Evolutionary conservation across 257 asterid species (phyloP), one percentile per base, ranked within the genome.

Genomic region (Ilex asprella): DNA sequence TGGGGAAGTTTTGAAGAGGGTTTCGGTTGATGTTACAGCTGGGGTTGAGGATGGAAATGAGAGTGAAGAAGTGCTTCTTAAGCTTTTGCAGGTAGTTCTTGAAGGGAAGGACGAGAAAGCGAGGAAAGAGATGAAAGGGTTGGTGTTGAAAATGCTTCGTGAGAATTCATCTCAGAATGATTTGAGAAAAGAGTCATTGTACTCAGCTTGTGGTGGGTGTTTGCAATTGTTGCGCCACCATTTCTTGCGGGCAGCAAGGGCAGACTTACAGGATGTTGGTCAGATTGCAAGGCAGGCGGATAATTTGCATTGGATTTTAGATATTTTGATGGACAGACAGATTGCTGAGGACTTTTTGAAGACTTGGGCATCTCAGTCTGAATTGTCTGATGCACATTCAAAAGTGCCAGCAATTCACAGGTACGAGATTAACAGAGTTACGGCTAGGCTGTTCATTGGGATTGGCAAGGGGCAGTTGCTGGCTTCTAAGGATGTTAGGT

Each of bases 91-190:
- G 14, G 96, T 82, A 16, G 99, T 92, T 68, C 96, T 92, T 39
- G 91, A 92, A 76, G 99, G 99, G 56, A 86, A 92, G 77, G 99
- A 92, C 57, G 99, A 89, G 78, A 92, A 92, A 66, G 97, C 99
- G 9, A 78, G 97, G 76, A 75, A 95, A 61, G 99, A 92, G 65
- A 92, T 92, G 99, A 92, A 92, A 74, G 68, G 65, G 12, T 70
- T 92, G 59, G 93, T 92, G 9, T 76, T 86, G 43, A 92, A 86
- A 81, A 80, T 92, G 95, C 79, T 92, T 27, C 95, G 84, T 0
- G 95, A 92, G 64, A 92, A 83, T 74, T 80, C 96, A 47, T 79
- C 84, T 4, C 95, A 86, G 12, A 81, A 75, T 9, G 93, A 92
- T 64, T 72, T 92, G 75, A 83, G 87, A 58, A 92, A 89, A 70